Conservation (phyloP, 257 asterid species). For the Vinca minor region DNA sequence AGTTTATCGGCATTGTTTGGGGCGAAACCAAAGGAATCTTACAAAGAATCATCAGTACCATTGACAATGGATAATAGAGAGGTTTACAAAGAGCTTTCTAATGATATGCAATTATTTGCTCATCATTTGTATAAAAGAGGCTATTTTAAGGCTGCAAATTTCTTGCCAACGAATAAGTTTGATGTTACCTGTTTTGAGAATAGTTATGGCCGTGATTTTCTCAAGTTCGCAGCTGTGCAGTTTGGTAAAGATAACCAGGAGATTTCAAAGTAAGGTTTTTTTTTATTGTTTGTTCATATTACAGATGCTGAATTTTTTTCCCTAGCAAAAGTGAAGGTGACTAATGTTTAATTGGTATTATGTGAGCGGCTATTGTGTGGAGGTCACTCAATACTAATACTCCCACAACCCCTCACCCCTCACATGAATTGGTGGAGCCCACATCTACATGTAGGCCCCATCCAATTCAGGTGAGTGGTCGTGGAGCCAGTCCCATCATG, state of each 20-base stretch:
- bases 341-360: too few species aligned
- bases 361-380: too few species aligned
- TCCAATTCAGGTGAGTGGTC: too few species aligned
- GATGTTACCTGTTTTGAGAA: slow-evolving; percentile 39
- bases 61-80: slow-evolving; percentile 34
- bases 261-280: slow-evolving; percentile 55
- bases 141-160: slow-evolving; percentile 43
- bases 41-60: too few species aligned
- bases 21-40: slow-evolving; percentile 4
- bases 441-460: too few species aligned
- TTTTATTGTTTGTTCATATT: background rate
- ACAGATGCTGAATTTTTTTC: background rate
- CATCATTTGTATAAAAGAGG: slow-evolving; percentile 41
- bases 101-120: slow-evolving; percentile 51
- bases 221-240: slow-evolving; percentile 51
- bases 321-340: too few species aligned
- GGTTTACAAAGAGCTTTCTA: slow-evolving; percentile 48
- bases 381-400: too few species aligned
- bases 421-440: too few species aligned
- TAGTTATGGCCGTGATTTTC: slow-evolving; percentile 46
- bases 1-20: slow-evolving; percentile 33
- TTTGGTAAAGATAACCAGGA: slow-evolving; percentile 61
- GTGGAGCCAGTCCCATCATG: too few species aligned
- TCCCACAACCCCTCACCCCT: too few species aligned
- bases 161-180: slow-evolving; percentile 34